Base-by-base conservation (phyloP, 441 rosid genomes). In the Eutrema salsugineum region DNA sequence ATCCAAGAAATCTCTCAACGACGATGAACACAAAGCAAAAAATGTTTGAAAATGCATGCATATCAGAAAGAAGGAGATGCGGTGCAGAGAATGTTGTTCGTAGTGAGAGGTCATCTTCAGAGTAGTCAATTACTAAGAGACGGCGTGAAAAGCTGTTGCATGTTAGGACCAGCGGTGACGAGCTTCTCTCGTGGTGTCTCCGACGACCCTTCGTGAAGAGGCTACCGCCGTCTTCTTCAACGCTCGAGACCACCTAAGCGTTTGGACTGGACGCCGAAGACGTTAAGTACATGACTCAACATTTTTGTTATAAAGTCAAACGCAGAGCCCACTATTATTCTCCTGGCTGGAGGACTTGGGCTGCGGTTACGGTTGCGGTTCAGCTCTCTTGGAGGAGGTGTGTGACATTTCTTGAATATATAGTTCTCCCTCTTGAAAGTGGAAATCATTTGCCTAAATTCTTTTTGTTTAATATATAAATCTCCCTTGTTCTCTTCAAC, bases 331-430 rank as follows among this genome's bases (percentile, higher is more conserved):
- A 97, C 70, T 94, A 94, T 60, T 91, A 94, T 66, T 94, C 99
- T 11, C 97, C 97, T 0, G 99, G 97, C 5, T 94, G 99, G 99
- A 77, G 99, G n/a, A 91, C 99, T 14, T 94, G 97, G 97, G 96
- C 94, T 0, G 94, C 97, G 0, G 97, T n/a, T n/a, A n/a, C n/a
- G n/a, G n/a, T 94, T 77, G 97, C 97, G 0, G 83, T 91, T 69
- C 99, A 94, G 83, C 77, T 94, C 63, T 97, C 99, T 7, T 94
- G 99, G 97, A 81, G 97, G 51, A 78, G 99, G 79, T 76, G 19
- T 47, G 42, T 51, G n/a, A n/a, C 24, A 39, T 59, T 40, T 32
- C 40, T 56, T 32, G 12, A 51, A n/a, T 61, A 50, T 50, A 67
- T 42, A 10, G 12, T 42, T 30, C 15, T n/a, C 48, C n/a, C 17